phyloP scores from a whole-genome alignment of 1,139 yeast genomes.

The Saccharomyces uvarum region DNA sequence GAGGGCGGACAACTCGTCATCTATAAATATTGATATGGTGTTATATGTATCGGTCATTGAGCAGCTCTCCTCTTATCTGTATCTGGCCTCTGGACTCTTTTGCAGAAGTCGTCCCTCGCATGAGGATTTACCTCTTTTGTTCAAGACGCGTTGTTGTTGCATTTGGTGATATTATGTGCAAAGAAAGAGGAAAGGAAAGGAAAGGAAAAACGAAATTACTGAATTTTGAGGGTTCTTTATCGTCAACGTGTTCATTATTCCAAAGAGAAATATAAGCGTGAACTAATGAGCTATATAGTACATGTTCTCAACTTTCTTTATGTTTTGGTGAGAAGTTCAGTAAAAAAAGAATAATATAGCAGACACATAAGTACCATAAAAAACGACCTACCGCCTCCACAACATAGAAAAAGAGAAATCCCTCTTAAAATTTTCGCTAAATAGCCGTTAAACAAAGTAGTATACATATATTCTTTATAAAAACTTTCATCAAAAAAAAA shows the following conservation, averaged over 20 bases:
- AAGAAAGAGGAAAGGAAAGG: too few species aligned
- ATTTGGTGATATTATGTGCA: too few species aligned
- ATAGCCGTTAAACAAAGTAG: not conserved
- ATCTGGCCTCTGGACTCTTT: not conserved
- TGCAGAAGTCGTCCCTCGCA: not conserved
- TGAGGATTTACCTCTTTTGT: not conserved
- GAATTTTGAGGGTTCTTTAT: too few species aligned
- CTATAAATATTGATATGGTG: not conserved
- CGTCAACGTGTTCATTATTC: too few species aligned
- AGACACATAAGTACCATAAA: too few species aligned
- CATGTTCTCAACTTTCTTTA: too few species aligned
- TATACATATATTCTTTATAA: not conserved
- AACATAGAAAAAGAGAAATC: not conserved
- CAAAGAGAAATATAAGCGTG: too few species aligned
- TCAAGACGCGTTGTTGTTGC: not conserved
- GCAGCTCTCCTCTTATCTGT: not conserved
- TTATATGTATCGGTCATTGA: not conserved
- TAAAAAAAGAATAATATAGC: not conserved
- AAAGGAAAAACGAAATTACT: too few species aligned
- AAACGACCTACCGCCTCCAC: too few species aligned
- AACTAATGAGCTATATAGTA: too few species aligned
- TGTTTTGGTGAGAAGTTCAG: too few species aligned
- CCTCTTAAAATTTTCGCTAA: not conserved
- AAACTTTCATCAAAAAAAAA: not conserved
- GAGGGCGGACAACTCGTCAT: not conserved